phyloP scores from a whole-genome alignment of 2,329 filamentous ascomycete species.

The Colletotrichum orchidophilum region DNA sequence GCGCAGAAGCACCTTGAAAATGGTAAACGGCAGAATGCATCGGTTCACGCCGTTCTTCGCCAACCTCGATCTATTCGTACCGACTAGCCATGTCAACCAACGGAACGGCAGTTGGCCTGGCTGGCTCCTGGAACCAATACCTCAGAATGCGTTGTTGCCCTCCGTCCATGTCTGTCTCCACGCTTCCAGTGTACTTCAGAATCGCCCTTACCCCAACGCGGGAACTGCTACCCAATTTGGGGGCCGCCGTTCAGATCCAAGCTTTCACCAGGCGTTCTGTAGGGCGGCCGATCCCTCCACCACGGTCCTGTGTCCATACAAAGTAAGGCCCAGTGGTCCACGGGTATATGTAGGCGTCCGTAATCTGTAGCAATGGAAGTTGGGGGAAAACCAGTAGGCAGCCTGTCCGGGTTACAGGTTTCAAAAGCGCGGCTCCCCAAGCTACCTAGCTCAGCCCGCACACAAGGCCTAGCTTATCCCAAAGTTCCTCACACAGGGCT shows the following conservation, averaged over 20 bases:
- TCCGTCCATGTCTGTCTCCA: no score
- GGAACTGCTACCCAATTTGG: constrained; percentile 1
- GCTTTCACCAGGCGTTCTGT: neutral
- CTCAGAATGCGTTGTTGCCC: neutral
- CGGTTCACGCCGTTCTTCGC: neutral
- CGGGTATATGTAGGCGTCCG: neutral
- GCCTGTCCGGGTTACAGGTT: neutral
- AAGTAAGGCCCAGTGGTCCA: neutral
- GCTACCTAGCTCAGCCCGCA: constrained; percentile 28
- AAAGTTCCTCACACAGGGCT: constrained; percentile 21
- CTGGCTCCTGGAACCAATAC: neutral
- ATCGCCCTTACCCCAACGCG: neutral
- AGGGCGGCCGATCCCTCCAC: constrained; percentile 1
- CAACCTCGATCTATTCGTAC: neutral
- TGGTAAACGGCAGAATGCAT: neutral
- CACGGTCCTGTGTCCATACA: neutral
- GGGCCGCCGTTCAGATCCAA: constrained; percentile 12
- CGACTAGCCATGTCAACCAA: neutral
- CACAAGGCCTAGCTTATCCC: constrained; percentile 7
- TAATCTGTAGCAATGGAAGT: neutral
- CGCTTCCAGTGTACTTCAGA: no score
- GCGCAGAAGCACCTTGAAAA: neutral
- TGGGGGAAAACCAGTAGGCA: neutral
- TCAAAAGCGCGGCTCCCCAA: neutral
- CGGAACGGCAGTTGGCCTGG: neutral